phyloP scores from a whole-genome alignment of 495 filamentous ascomycete species.

The Penicillium lagena region DNA sequence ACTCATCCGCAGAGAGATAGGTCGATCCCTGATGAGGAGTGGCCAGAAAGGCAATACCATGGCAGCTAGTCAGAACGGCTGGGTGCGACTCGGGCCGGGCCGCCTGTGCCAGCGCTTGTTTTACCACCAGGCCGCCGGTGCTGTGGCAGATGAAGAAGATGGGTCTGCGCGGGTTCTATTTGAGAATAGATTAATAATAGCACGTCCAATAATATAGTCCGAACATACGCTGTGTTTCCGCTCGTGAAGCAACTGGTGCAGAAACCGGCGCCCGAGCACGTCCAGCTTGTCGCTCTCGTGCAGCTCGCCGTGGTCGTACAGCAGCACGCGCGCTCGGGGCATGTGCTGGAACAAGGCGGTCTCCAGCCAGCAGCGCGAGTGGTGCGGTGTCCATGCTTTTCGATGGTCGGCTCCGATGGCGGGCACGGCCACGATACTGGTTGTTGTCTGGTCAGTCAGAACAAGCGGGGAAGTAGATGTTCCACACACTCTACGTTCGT shows the following conservation, averaged over 20 bases:
- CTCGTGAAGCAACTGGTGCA: slow-evolving; percentile 37
- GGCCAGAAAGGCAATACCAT: slow-evolving; percentile 55
- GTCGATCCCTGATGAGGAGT: slow-evolving; percentile 62
- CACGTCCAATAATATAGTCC: too few species aligned
- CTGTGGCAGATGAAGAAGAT: slow-evolving; percentile 62
- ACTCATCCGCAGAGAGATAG: slow-evolving; percentile 53
- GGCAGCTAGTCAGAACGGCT: slow-evolving; percentile 48
- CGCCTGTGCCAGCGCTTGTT: slow-evolving; percentile 47
- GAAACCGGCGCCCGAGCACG: slow-evolving; percentile 40
- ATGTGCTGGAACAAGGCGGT: slow-evolving; percentile 19
- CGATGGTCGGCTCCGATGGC: slow-evolving; percentile 36
- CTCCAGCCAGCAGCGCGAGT: slow-evolving; percentile 18
- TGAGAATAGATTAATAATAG: background rate
- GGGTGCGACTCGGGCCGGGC: slow-evolving; percentile 26
- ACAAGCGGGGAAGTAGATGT: slow-evolving; percentile 1
- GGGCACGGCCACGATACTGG: slow-evolving; percentile 37
- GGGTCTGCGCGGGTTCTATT: slow-evolving; percentile 32
- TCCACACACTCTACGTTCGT: slow-evolving; percentile 35
- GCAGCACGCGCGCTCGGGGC: slow-evolving; percentile 43
- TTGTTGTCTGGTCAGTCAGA: background rate
- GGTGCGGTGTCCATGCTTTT: slow-evolving; percentile 26
- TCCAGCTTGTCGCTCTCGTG: slow-evolving; percentile 42
- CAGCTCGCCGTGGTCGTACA: slow-evolving; percentile 49
- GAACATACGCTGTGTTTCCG: slow-evolving; percentile 12
- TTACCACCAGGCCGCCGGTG: slow-evolving; percentile 57